Evolutionary conservation across 768 basidiomycete species (phyloP).

Genomic region (Cyclocybe cylindracea): DNA sequence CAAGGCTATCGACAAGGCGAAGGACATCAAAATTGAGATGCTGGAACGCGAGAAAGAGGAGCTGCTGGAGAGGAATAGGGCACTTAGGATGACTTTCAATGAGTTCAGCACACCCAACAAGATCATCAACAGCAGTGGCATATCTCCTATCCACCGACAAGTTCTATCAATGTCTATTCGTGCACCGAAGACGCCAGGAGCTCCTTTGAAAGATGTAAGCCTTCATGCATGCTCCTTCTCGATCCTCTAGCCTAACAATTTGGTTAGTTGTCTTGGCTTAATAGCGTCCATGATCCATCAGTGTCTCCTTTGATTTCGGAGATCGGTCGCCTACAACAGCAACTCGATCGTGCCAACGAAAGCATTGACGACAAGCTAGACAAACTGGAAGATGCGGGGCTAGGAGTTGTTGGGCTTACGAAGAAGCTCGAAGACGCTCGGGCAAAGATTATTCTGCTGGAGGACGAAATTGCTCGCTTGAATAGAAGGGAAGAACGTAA

Average conservation of each 20-base stretch:
- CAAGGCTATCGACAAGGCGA: slow-evolving; percentile 76
- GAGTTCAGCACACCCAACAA: slow-evolving; percentile 62
- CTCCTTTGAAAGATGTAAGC: slow-evolving; percentile 74
- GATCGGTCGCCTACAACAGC: slow-evolving; percentile 69
- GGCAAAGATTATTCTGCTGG: slow-evolving; percentile 50
- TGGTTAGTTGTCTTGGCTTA: slow-evolving; percentile 72
- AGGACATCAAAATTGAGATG: slow-evolving; percentile 73
- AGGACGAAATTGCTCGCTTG: slow-evolving; percentile 69
- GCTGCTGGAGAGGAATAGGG: slow-evolving; percentile 67
- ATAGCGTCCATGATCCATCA: slow-evolving; percentile 55
- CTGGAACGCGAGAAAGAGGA: slow-evolving; percentile 80
- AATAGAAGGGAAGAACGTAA: slow-evolving; percentile 72
- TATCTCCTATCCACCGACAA: slow-evolving; percentile 80
- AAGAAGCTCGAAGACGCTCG: slow-evolving; percentile 74
- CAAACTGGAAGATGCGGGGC: slow-evolving; percentile 78
- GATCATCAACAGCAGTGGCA: slow-evolving; percentile 51
- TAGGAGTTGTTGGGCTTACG: slow-evolving; percentile 71
- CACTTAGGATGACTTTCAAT: slow-evolving; percentile 51
- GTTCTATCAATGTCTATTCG: slow-evolving; percentile 67
- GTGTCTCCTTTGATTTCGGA: slow-evolving; percentile 68
- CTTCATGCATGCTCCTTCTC: background rate
- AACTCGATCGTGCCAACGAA: slow-evolving; percentile 79
- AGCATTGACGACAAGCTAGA: slow-evolving; percentile 89
- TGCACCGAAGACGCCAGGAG: slow-evolving; percentile 78
- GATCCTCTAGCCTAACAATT: background rate